Evolutionary conservation across 2,329 filamentous ascomycete genomes (phyloP).

Genomic region (Apiospora saccharicola): DNA sequence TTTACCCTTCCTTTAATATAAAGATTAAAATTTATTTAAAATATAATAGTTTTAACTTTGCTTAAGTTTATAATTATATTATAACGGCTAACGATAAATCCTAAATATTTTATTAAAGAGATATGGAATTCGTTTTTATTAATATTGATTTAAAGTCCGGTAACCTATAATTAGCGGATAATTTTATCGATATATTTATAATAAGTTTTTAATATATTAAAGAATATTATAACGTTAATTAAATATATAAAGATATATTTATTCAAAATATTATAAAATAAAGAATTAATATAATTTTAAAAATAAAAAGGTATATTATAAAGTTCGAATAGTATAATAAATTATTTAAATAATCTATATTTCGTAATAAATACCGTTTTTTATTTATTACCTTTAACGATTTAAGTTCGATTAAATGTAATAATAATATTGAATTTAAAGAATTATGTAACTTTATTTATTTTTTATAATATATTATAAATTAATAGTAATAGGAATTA

Average conservation of each 20-base stretch:
- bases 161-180: neutral
- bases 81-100: neutral
- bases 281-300: conserved; percentile 2
- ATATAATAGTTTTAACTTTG: too few relatives aligned
- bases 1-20: too few relatives aligned
- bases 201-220: too few relatives aligned
- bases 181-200: neutral
- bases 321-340: neutral
- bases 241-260: neutral
- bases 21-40: too few relatives aligned
- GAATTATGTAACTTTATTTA: too few relatives aligned
- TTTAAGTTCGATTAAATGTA: too few relatives aligned
- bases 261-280: neutral
- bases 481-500: too few relatives aligned
- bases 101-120: conserved; percentile 11
- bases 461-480: too few relatives aligned
- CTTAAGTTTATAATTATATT: too few relatives aligned
- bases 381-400: neutral
- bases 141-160: neutral
- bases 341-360: conserved; percentile 9
- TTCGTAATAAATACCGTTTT: conserved; percentile 1
- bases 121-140: neutral
- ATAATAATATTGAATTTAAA: too few relatives aligned
- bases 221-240: neutral
- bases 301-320: neutral